Percentiles rank a stretch among this genome's conserved stretches.
Evolutionary conservation across 2,329 filamentous ascomycete genomes (phyloP).

Genomic region (Lachnellula occidentalis): DNA sequence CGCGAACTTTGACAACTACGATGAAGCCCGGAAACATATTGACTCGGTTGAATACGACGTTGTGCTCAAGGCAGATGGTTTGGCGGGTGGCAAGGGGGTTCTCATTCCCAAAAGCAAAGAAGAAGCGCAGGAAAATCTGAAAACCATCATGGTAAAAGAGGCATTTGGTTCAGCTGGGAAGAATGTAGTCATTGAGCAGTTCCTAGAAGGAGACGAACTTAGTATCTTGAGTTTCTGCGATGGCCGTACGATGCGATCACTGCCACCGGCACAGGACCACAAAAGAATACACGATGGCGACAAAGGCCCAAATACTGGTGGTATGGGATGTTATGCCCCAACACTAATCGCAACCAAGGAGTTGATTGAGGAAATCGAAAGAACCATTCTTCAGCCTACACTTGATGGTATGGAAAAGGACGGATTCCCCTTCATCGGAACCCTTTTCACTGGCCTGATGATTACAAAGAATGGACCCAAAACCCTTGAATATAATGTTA

Average conservation of each 20-base stretch:
- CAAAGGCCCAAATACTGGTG: slow-evolving; percentile 86
- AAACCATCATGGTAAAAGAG: slow-evolving; percentile 83
- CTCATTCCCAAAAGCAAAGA: slow-evolving; percentile 64
- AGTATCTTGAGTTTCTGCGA: slow-evolving; percentile 90
- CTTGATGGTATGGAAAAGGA: slow-evolving; percentile 84
- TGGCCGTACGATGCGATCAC: slow-evolving; percentile 73
- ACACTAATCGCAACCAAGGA: slow-evolving; percentile 70
- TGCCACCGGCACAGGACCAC: slow-evolving; percentile 93
- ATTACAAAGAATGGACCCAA: slow-evolving; percentile 76
- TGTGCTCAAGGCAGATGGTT: slow-evolving; percentile 89
- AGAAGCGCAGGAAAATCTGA: slow-evolving; percentile 76
- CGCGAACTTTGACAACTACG: slow-evolving; percentile 78
- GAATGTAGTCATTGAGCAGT: slow-evolving; percentile 94
- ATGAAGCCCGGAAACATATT: slow-evolving; percentile 67
- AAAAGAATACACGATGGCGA: slow-evolving; percentile 92
- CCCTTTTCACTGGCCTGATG: slow-evolving; percentile 90
- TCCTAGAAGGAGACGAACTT: slow-evolving; percentile 83
- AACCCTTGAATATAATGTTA: slow-evolving; percentile 87
- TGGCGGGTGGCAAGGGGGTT: slow-evolving; percentile 94
- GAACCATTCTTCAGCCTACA: slow-evolving; percentile 81
- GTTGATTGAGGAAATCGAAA: slow-evolving; percentile 72
- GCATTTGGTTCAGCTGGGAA: slow-evolving; percentile 83
- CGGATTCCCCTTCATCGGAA: slow-evolving; percentile 65
- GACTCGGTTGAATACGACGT: slow-evolving; percentile 65
- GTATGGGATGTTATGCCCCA: slow-evolving; percentile 97